Evolutionary conservation across 148 eudicot genomes (phyloP), one percentile per base, ranked within the genome.

Genomic region (Limonium bicolor): DNA sequence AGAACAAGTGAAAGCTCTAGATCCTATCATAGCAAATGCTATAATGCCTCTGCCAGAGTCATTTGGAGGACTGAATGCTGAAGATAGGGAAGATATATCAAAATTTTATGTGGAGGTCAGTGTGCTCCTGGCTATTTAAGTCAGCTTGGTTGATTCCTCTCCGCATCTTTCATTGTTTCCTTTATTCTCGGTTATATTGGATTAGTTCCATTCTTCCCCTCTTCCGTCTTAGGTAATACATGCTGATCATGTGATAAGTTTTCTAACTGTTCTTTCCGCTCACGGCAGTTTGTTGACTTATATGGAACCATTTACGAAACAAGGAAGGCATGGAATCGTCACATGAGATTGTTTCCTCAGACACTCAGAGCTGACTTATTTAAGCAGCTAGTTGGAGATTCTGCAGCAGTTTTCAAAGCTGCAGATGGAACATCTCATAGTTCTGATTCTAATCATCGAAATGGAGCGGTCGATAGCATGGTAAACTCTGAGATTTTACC

Each of bases 291-390:
- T 57, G 60, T 83, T 40, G 82, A 88, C 56, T 67, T 61, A 32
- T 72, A 75, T 58, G 97, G 97, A 67, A 83, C 70, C 56, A 63
- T 68, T 43, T 58, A 74, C 50, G 87, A 88, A 54, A 53, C 71
- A 48, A 58, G 72, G 47, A 80, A 62, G 63, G 94, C 86, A 29
- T 74, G 86, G 97, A 67, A 51, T 37, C 92, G 81, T 46, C 97
- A 83, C 50, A 13, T 74, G 32, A 61, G 70, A 61, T 51, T 66
- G 55, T 83, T 88, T 55, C 86, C 92, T 17, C 74, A 66, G 52
- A 60, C 58, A 34, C 26, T 72, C 37, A 77, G 87, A 71, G 53
- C 54, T 13, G 46, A 53, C 62, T 44, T 60, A 29, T 38, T 26
- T 40, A 72, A 63, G 66, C 44, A 57, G 41, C 60, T 62, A 16